These are phyloP conservation scores for Hsuehochloa calcarea DNA, from an alignment of 176 grass and related monocot genomes.

Conservation along the genomic window DNA sequence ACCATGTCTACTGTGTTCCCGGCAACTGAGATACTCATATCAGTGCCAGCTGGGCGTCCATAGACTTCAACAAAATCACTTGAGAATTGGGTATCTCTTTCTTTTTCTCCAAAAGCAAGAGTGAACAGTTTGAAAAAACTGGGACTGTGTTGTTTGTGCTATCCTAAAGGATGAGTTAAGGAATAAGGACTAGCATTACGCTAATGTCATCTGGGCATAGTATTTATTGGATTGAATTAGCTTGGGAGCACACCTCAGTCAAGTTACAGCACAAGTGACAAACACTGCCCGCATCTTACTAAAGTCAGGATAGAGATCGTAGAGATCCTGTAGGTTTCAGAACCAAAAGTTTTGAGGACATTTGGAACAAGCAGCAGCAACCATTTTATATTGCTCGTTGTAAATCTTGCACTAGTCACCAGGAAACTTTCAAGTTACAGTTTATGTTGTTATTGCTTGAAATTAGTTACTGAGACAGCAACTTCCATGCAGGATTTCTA, in stretches of 20 bases:
- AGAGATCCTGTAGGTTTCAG: background rate
- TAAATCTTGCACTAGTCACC: background rate
- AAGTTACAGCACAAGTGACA: background rate
- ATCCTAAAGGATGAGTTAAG: background rate
- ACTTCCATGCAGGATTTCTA: slow-evolving; percentile 49
- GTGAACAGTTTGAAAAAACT: background rate
- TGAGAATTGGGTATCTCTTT: background rate
- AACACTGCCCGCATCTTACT: background rate
- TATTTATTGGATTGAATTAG: background rate
- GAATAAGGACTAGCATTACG: background rate
- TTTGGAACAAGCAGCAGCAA: background rate
- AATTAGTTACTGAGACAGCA: background rate
- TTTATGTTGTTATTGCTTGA: background rate
- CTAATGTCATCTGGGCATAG: background rate
- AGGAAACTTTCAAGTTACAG: background rate
- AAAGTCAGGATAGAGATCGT: background rate
- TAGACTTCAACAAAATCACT: background rate
- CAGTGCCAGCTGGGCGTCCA: slow-evolving; percentile 6
- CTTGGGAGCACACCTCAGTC: background rate
- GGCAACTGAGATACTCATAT: slow-evolving; percentile 27
- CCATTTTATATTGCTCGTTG: background rate
- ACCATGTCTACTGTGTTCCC: slow-evolving; percentile 29
- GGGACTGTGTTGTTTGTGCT: background rate
- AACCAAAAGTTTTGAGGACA: background rate
- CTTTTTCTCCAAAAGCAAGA: background rate